Conservation (phyloP, 2,329 filamentous ascomycete genomes). For the Tolypocladium endophyticum region DNA sequence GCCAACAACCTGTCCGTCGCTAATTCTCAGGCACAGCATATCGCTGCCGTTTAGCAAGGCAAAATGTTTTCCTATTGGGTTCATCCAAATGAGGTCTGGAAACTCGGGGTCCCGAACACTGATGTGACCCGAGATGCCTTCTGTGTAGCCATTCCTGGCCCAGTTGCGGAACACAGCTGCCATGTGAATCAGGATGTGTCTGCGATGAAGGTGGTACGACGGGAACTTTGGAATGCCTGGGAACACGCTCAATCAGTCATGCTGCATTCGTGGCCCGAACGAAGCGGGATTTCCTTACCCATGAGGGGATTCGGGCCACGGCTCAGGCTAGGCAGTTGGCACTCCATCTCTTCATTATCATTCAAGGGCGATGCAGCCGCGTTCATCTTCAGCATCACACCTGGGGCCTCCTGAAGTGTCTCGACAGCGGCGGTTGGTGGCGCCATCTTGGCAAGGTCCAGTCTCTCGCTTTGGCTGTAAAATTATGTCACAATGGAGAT, state of each 20-base stretch:
- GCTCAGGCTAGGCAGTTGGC: conserved; percentile 9
- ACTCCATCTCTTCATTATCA: conserved; percentile 7
- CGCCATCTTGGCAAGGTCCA: conserved; percentile 1
- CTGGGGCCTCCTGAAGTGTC: not conserved
- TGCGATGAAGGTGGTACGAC: conserved; percentile 35
- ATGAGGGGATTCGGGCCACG: conserved; percentile 12
- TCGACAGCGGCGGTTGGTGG: conserved; percentile 5
- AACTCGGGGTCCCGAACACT: conserved; percentile 55
- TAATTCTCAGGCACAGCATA: conserved; percentile 53
- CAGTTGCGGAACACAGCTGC: conserved; percentile 41
- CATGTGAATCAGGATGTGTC: conserved; percentile 57
- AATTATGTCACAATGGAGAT: not conserved
- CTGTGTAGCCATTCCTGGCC: conserved; percentile 17
- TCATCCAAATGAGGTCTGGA: conserved; percentile 55
- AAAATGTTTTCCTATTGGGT: conserved; percentile 59
- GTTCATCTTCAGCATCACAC: conserved; percentile 2
- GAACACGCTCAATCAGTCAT: not conserved
- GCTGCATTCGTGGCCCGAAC: not conserved
- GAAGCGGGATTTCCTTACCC: conserved; percentile 4
- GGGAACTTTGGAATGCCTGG: conserved; percentile 32
- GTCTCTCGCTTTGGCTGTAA: not conserved
- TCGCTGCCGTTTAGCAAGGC: conserved; percentile 55
- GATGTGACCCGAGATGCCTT: conserved; percentile 43
- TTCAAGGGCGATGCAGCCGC: not conserved
- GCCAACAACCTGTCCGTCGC: conserved; percentile 48